Evolutionary conservation across 2,329 filamentous ascomycete species (phyloP).

Genomic region (Ceratocystis lukuohia): DNA sequence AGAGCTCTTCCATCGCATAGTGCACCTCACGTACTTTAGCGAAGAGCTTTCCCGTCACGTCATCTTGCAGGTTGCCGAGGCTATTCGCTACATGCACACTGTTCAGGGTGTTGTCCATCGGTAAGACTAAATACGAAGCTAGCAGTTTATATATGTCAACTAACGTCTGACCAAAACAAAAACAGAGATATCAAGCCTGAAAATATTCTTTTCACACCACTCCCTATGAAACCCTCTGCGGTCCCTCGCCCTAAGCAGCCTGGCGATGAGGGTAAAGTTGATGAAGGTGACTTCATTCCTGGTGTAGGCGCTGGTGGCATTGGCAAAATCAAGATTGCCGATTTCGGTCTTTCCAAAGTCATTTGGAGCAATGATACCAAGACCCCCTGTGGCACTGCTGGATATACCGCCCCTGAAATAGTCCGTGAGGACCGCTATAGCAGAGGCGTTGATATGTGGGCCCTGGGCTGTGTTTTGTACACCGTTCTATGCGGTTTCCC

Average conservation of each 20-base stretch:
- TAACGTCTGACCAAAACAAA: not conserved
- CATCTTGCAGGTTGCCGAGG: slow-evolving; percentile 88
- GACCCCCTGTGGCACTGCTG: slow-evolving; percentile 97
- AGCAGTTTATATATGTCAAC: not conserved
- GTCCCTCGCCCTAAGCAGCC: slow-evolving; percentile 66
- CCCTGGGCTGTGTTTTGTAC: slow-evolving; percentile 89
- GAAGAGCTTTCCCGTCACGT: slow-evolving; percentile 90
- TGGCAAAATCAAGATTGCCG: slow-evolving; percentile 89
- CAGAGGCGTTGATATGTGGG: slow-evolving; percentile 99
- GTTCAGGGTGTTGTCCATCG: slow-evolving; percentile 92
- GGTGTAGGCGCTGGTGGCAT: slow-evolving; percentile 81
- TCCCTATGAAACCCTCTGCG: slow-evolving; percentile 66
- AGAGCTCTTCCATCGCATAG: slow-evolving; percentile 96
- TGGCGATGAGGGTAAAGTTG: slow-evolving; percentile 92
- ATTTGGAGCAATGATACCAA: slow-evolving; percentile 98
- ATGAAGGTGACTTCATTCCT: slow-evolving; percentile 83
- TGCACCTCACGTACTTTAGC: slow-evolving; percentile 95
- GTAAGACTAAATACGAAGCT: slow-evolving; percentile 40
- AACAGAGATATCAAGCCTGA: slow-evolving; percentile 92
- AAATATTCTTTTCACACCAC: slow-evolving; percentile 86
- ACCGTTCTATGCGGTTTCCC: slow-evolving; percentile 95
- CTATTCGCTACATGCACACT: slow-evolving; percentile 82
- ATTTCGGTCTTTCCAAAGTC: slow-evolving; percentile 94
- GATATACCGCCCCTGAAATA: slow-evolving; percentile 95
- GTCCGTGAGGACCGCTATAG: slow-evolving; percentile 98